These are phyloP conservation scores for Xylaria palmicola DNA, from an alignment of 495 filamentous ascomycete species.

Conservation along the genomic window DNA sequence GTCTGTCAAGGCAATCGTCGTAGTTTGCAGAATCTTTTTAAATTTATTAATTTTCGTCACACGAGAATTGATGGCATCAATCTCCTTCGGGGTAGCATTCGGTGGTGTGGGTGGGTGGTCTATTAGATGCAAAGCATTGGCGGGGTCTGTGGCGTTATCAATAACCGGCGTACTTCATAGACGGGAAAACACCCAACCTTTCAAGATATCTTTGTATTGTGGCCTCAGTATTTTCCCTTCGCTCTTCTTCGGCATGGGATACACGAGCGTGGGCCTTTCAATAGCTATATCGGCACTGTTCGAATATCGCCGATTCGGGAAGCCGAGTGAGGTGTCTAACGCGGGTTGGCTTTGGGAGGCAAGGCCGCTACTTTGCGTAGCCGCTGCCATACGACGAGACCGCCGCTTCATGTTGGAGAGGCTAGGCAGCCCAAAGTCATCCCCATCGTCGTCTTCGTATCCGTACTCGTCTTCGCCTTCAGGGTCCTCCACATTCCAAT, in stretches of 20 bases:
- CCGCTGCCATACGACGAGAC: slow-evolving; percentile 52
- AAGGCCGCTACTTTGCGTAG: slow-evolving; percentile 28
- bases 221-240: slow-evolving; percentile 95
- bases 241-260: slow-evolving; percentile 80
- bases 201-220: slow-evolving; percentile 94
- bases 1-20: slow-evolving; percentile 80
- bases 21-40: slow-evolving; percentile 89
- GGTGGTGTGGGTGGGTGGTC: slow-evolving; percentile 74
- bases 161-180: background rate
- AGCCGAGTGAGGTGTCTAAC: slow-evolving; percentile 37
- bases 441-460: slow-evolving; percentile 81
- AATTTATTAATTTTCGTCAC: slow-evolving; percentile 98
- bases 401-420: slow-evolving; percentile 83
- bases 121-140: slow-evolving; percentile 92
- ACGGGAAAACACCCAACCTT: slow-evolving; percentile 47
- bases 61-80: slow-evolving; percentile 80
- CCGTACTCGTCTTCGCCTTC: slow-evolving; percentile 69
- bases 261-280: slow-evolving; percentile 81
- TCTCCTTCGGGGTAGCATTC: slow-evolving; percentile 77
- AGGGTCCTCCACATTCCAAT: slow-evolving; percentile 63
- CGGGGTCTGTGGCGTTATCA: slow-evolving; percentile 65
- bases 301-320: slow-evolving; percentile 48
- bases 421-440: slow-evolving; percentile 92
- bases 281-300: slow-evolving; percentile 90
- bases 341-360: slow-evolving; percentile 24